Evolutionary conservation across 75 land plant genomes (phyloP).

Genomic region (Pinus albicaulis): DNA sequence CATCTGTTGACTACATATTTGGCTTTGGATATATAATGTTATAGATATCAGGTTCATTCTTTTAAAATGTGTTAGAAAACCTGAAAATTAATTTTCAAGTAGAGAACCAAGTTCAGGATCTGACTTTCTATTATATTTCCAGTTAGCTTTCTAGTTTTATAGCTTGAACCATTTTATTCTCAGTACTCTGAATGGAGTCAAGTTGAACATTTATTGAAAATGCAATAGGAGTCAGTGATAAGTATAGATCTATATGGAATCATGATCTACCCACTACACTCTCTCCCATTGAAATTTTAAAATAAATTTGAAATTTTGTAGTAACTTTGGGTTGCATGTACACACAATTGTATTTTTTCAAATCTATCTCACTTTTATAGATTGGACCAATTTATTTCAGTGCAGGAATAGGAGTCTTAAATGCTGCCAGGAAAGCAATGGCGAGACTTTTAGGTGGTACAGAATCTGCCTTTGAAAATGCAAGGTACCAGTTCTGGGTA

Average conservation of each 20-base stretch:
- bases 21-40: not conserved
- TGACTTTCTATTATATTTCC: not conserved
- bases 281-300: not conserved
- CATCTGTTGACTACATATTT: not conserved
- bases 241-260: not conserved
- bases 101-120: not conserved
- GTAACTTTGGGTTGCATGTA: not conserved
- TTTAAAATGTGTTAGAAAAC: not conserved
- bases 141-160: not conserved
- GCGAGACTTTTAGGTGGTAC: slow-evolving; percentile 85
- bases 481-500: slow-evolving; percentile 85
- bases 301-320: no score
- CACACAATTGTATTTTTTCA: not conserved
- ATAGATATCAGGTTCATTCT: not conserved
- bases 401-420: slow-evolving; percentile 98
- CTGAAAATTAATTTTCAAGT: not conserved
- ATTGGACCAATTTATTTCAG: slow-evolving; percentile 31
- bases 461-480: slow-evolving; percentile 70
- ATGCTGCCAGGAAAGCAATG: slow-evolving; percentile 94
- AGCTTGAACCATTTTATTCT: not conserved
- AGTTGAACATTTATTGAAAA: not conserved
- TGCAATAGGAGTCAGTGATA: not conserved
- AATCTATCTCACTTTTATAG: not conserved
- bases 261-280: not conserved
- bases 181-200: not conserved